Base-by-base conservation (phyloP, 2,329 filamentous ascomycete species). In the Penicillium sp. region DNA sequence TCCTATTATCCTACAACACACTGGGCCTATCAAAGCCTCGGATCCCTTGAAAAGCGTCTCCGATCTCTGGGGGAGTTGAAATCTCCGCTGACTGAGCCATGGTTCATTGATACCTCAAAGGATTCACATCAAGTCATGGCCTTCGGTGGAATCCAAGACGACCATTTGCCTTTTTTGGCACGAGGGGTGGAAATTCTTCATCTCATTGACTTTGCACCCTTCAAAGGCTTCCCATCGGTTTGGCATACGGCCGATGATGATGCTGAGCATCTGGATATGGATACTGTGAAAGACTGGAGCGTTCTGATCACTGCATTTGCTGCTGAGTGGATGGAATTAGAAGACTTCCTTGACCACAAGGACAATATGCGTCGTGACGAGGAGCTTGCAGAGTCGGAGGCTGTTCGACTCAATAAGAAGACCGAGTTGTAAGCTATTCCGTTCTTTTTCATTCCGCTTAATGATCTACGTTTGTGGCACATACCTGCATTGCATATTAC, bases 1-100 rank as follows among this genome's bases (percentile, higher is more conserved):
- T 96, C 92, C 0, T 97, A 94, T 79, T 97, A 96, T 75, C 84
- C 88, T 61, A 90, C 89, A 1, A 97, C 94, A 0, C 94, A 98
- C 74, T 97, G 94, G 94, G 93, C 93, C 0, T 98, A 98, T 76
- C 82, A 86, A 67, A 84, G 85, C 61, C 86, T 98, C 81, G 89
- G 91, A 0, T 78, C 80, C 2, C 79, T 96, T 16, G 94, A 98
- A 78, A 78, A 81, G 54, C 88, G 93, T 28, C 82, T 97, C 73
- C 87, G 93, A 37, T 78, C 82, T 10, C 80, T 93, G 0, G 81
- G 81, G 0, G 78, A 89, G 37, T 85, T 94, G 63, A 88, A 91
- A 72, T 88, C 89, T 7, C 82, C 83, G 43, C 60, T 72, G 2
- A 53, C 52, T 16, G 61, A 67, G 45, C 73, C 77, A 0, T 97